Evolutionary conservation across 768 basidiomycete genomes (phyloP), one percentile per base, ranked within the genome.

Genomic region (Cystofilobasidium bisporidii): DNA sequence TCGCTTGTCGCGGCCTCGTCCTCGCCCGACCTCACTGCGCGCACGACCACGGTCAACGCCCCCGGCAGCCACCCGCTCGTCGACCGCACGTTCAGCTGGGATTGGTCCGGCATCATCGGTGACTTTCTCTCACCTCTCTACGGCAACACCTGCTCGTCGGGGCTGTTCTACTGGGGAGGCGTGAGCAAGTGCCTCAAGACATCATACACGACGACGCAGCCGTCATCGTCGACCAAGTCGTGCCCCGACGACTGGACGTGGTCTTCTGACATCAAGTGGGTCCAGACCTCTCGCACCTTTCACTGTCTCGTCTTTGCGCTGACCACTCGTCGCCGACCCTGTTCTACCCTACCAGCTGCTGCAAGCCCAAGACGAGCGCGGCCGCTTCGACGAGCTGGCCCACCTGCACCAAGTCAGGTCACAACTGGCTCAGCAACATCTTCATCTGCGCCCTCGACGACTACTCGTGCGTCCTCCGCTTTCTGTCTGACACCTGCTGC

Each of bases 231-330:
- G 2, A 33, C 53, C 30, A 38, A 33, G 36, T 65, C 64, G 10
- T 65, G 64, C 40, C 64, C 64, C 1, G 24, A 22, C n/a, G 40
- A 38, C 14, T 65, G 64, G 64, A 40, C 64, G 11, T 65, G 64
- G 55, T 22, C 17, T 1, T 17, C 40, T 15, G 26, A 33, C 6
- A 11, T 10, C 63, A 5, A 14, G 47, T 64, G 22, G n/a, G 28
- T n/a, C 9, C 12, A n/a, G 26, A 1, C 45, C 28, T 36, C 24
- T 14, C n/a, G 36, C 36, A 36, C 36, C 36, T 0, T n/a, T 32
- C 15, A 6, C 30, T 14, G 26, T 36, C 45, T 26, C 33, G 41
- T 15, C 1, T 5, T 36, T 5, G 36, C 36, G 36, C 36, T 36
- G 36, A 36, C 36, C 6, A 12, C 36, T 36, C 36, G 5, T 36